These are phyloP conservation scores for Boletales sp. DNA, from an alignment of 768 basidiomycete genomes.

Conservation along the genomic window DNA sequence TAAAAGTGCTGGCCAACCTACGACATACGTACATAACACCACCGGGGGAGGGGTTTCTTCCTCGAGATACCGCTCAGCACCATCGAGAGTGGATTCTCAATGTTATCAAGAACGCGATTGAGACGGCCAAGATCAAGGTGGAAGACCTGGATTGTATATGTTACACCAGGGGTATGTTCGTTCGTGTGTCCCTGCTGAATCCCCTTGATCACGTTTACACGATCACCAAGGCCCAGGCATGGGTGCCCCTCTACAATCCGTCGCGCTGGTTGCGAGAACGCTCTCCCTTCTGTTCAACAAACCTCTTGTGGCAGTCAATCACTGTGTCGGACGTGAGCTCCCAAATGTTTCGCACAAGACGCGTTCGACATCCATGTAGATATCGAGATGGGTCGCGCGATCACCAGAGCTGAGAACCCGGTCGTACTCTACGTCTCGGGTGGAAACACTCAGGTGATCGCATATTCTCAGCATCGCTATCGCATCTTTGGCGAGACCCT, in stretches of 20 bases:
- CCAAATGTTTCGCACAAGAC: background rate
- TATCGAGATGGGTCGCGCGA: conserved; percentile 97
- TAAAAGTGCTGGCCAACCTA: conserved; percentile 83
- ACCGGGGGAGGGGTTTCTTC: conserved; percentile 96
- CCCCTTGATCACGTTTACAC: background rate
- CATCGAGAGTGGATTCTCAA: conserved; percentile 90
- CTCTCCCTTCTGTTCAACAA: conserved; percentile 84
- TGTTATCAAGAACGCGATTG: conserved; percentile 75
- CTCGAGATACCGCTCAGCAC: conserved; percentile 91
- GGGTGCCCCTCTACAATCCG: conserved; percentile 95
- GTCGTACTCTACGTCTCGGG: conserved; percentile 98
- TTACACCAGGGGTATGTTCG: conserved; percentile 81
- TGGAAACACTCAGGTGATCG: conserved; percentile 98
- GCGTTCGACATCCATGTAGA: conserved; percentile 45
- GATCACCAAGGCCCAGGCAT: conserved; percentile 84
- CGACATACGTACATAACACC: conserved; percentile 99
- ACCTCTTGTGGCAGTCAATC: conserved; percentile 96
- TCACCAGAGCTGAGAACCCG: conserved; percentile 92
- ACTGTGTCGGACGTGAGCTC: conserved; percentile 91
- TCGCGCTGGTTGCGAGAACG: conserved; percentile 90
- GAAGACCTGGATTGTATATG: conserved; percentile 91
- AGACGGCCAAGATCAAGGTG: conserved; percentile 63
- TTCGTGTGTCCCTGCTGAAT: background rate
- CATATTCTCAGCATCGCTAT: conserved; percentile 95
- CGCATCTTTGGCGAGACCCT: conserved; percentile 98